These are phyloP conservation scores for Pseudogymnoascus sp. DNA, from an alignment of 2,329 filamentous ascomycete species.

Conservation along the genomic window DNA sequence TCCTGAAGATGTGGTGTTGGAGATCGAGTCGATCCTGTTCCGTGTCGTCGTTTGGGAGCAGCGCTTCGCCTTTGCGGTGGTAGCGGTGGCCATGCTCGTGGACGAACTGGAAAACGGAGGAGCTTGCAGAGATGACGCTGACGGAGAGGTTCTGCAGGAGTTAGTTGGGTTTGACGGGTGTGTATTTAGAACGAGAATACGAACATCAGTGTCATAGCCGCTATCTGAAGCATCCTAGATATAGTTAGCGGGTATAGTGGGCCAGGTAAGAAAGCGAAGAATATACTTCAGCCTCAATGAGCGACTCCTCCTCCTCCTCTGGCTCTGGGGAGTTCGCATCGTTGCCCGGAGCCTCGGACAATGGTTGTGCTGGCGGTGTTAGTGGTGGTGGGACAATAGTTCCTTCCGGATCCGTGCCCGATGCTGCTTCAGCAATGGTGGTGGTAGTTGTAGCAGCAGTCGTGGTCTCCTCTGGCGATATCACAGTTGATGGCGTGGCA, in stretches of 20 bases:
- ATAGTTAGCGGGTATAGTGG: background rate
- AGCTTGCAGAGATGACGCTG: constrained; percentile 28
- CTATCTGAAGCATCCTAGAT: constrained; percentile 10
- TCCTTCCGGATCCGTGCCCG: background rate
- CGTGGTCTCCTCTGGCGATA: background rate
- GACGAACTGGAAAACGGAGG: constrained; percentile 36
- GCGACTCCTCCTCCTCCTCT: background rate
- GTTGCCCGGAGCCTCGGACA: background rate
- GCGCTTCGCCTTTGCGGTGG: constrained; percentile 36
- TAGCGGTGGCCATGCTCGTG: constrained; percentile 43
- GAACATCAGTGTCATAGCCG: constrained; percentile 13
- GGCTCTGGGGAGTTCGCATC: background rate
- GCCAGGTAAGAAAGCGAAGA: background rate
- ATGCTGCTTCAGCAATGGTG: background rate
- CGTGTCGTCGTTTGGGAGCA: constrained; percentile 27
- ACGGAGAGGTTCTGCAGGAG: background rate
- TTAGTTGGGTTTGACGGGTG: background rate
- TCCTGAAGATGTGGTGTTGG: constrained; percentile 22
- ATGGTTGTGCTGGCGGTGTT: background rate
- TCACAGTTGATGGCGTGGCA: background rate
- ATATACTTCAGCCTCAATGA: constrained; percentile 12
- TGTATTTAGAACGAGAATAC: background rate
- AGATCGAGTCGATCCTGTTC: constrained; percentile 26
- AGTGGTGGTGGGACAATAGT: background rate
- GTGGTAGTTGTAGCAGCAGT: background rate